Evolutionary conservation across 1,139 yeast genomes (phyloP), one percentile per base, ranked within the genome.

Genomic region (Scheffersomyces insectosa): DNA sequence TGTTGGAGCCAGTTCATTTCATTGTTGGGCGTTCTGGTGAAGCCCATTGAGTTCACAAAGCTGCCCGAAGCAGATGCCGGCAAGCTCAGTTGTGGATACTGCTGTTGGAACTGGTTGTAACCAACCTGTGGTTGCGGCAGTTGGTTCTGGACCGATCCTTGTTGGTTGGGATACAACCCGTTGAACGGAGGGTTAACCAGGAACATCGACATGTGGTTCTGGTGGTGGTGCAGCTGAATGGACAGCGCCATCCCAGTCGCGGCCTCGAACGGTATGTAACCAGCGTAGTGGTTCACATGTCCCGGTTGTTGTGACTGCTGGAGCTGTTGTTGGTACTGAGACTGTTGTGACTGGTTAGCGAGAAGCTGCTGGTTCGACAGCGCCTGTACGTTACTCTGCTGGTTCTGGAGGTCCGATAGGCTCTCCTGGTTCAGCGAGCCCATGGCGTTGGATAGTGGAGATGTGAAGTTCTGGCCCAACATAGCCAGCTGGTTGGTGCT

Each of bases 211-310:
- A 46, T 37, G 30, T 44, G 42, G 35, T 42, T 29, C 36, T 44
- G 46, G 36, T 37, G 46, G 10, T 40, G 45, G 32, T 40, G 46
- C 11, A n/a, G 37, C 25, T n/a, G 39, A 13, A 7, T 29, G 42
- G 27, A 39, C 31, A 13, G 50, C 25, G 9, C 25, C 42, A 15
- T 44, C 15, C 39, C 37, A 28, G 38, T 41, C 3, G 51, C 40
- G 3, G 55, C 59, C 28, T 55, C 60, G 15, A 48, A 44, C 12
- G 60, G 59, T 11, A 57, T 45, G 37, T 48, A 56, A 30, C 45
- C 51, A 12, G 57, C 50, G 39, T 56, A 56, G 41, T 55, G 60
- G 43, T 44, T 45, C 16, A 52, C 41, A 34, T 48, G 52, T 16
- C 42, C 37, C 15, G 27, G 14, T 9, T 29, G 7, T 31, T 15